These are phyloP conservation scores for Mucuna pruriens DNA, from an alignment of 306 rosid species.

Conservation along the genomic window DNA sequence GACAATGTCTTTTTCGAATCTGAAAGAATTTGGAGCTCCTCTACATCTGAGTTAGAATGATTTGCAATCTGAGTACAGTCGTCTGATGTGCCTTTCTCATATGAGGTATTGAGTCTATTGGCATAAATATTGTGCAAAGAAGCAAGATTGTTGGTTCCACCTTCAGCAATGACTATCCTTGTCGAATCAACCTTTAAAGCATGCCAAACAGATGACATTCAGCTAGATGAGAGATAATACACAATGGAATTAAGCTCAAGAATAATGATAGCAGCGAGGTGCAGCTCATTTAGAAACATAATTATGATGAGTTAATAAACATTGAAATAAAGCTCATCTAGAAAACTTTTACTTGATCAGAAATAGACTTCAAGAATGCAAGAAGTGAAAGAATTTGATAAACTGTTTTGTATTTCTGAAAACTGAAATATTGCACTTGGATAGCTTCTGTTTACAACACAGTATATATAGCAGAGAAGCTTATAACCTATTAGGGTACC, in stretches of 20 bases:
- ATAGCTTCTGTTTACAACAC: too few species aligned
- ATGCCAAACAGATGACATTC: constrained; percentile 48
- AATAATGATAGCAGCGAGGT: constrained; percentile 23
- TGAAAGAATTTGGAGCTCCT: constrained; percentile 45
- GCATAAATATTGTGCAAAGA: constrained; percentile 37
- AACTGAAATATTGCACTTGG: too few species aligned
- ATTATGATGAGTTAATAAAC: constrained; percentile 2
- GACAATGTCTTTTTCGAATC: constrained; percentile 57
- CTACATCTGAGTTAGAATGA: constrained; percentile 44
- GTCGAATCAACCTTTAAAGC: constrained; percentile 45
- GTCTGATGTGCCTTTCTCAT: constrained; percentile 36
- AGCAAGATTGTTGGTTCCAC: constrained; percentile 39
- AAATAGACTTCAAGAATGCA: too few species aligned
- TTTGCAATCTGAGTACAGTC: constrained; percentile 25
- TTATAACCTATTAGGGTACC: too few species aligned
- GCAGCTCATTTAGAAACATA: constrained; percentile 23
- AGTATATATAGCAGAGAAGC: too few species aligned
- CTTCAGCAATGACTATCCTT: constrained; percentile 39
- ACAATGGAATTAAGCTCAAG: constrained; percentile 27
- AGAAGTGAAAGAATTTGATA: too few species aligned
- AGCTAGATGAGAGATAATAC: constrained; percentile 34
- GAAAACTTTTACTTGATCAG: constrained; percentile 17
- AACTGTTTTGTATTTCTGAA: too few species aligned
- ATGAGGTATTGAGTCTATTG: constrained; percentile 34
- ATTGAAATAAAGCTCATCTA: constrained; percentile 26